Evolutionary conservation across 108 stramenopile species (phyloP), one percentile per base, ranked within the genome.

Genomic region (Skeletonema grethae): DNA sequence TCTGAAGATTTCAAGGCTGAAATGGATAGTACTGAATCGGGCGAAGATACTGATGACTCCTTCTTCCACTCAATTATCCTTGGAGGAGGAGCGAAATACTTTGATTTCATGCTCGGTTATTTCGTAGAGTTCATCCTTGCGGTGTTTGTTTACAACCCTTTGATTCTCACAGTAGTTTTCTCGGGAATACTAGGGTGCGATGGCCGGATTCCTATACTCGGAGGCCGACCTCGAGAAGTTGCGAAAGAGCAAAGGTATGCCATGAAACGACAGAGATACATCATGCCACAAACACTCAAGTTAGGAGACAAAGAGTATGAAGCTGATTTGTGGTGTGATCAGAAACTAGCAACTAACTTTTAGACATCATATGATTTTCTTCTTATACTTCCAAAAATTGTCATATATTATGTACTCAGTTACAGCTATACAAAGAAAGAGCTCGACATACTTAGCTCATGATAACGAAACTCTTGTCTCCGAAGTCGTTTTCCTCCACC

Each of bases 61-160:
- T 68, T 86, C 73, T 67, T 75, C 35, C 57, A 66, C 10, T 58
- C 73, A 12, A 29, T 75, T 24, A n/a, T 57, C 25, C 65, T 75
- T 1, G 66, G 62, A 16, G 68, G 82, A 1, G 73, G 81, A 57
- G 67, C 46, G 0, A 35, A 82, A 24, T 78, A 76, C 60, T 90
- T 85, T 67, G 32, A 77, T 13, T 92, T 92, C 56, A 59, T 92
- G 32, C 8, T 85, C 6, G 82, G 67, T 6, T 94, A 90, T 66
- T 45, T 76, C 10, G 77, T 90, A 13, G 90, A 94, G 75, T 66
- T 91, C 50, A 13, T 73, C 10, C 68, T 91, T 36, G 77, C 86
- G 1, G 72, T 82, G n/a, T 86, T 91, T 43, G 82, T 88, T 9
- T 94, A 84, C 55, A 88, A 77, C 70, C 89, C 89, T 0, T 30